Evolutionary conservation across 2,329 filamentous ascomycete species (phyloP).

Genomic region (Fusarium humuli): DNA sequence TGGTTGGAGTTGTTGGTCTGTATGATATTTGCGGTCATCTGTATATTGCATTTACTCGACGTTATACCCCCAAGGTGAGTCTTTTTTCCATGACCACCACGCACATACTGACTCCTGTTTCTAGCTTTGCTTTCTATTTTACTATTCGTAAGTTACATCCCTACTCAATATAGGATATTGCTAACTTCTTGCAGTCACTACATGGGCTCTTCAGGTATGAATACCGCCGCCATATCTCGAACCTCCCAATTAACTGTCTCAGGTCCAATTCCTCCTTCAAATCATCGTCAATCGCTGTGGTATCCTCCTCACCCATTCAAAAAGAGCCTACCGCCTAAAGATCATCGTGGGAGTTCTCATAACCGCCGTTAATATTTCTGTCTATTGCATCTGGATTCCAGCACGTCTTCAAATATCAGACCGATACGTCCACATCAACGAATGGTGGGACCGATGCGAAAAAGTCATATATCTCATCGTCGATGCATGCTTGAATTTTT

Average conservation of each 20-base stretch:
- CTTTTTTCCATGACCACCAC: not conserved
- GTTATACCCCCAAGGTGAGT: conserved; percentile 45
- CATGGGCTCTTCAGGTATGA: conserved; percentile 45
- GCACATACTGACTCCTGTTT: not conserved
- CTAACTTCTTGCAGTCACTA: conserved; percentile 38
- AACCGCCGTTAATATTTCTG: conserved; percentile 45
- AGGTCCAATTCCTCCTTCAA: conserved; percentile 44
- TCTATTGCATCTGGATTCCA: conserved; percentile 46
- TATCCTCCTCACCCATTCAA: conserved; percentile 40
- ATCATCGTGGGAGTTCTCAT: conserved; percentile 37
- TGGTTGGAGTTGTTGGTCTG: conserved; percentile 60
- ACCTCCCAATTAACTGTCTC: not conserved
- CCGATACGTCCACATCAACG: conserved; percentile 43
- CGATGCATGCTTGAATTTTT: conserved; percentile 41
- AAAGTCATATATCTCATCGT: conserved; percentile 48
- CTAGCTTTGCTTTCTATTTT: conserved; percentile 48
- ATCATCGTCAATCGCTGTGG: conserved; percentile 46
- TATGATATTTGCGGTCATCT: conserved; percentile 56
- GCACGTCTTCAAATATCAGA: conserved; percentile 42
- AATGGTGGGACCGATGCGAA: conserved; percentile 46
- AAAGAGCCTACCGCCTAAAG: conserved; percentile 36
- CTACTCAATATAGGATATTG: fast-evolving
- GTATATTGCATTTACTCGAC: conserved; percentile 41
- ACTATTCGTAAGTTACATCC: conserved; percentile 38
- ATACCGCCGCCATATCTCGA: not conserved